Evolutionary conservation across 495 filamentous ascomycete species (phyloP).

Genomic region (Friedmanniomyces simplex): DNA sequence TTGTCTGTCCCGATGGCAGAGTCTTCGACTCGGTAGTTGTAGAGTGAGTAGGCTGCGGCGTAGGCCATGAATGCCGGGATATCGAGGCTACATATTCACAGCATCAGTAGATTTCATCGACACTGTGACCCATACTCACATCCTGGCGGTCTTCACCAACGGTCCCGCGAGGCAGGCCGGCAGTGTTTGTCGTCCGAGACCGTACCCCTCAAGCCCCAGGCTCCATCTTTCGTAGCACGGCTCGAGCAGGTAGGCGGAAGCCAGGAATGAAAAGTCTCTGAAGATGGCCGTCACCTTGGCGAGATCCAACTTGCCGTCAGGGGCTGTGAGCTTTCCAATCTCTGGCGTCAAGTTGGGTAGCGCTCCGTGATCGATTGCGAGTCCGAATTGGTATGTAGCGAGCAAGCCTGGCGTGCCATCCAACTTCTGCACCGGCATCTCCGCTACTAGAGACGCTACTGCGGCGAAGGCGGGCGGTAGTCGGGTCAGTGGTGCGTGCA

Average conservation of each 20-base stretch:
- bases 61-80: conserved; percentile 94
- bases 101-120: background rate
- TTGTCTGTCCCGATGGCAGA: conserved; percentile 49
- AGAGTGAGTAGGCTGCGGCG: conserved; percentile 81
- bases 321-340: conserved; percentile 50
- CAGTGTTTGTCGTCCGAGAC: conserved; percentile 59
- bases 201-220: conserved; percentile 52
- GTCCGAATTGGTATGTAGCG: conserved; percentile 58
- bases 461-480: conserved; percentile 60
- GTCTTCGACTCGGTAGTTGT: conserved; percentile 70
- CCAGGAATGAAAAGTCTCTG: conserved; percentile 81
- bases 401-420: conserved; percentile 67
- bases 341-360: conserved; percentile 64
- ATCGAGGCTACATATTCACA: conserved; percentile 36
- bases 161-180: conserved; percentile 61
- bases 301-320: conserved; percentile 43
- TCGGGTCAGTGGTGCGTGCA: conserved; percentile 46
- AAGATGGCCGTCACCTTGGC: conserved; percentile 73
- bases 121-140: conserved; percentile 48
- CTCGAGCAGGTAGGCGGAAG: conserved; percentile 82
- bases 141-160: conserved; percentile 63
- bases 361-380: conserved; percentile 45
- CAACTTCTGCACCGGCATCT: conserved; percentile 61
- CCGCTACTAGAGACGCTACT: conserved; percentile 57
- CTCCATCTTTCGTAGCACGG: conserved; percentile 74